phyloP scores from a whole-genome alignment of 371 early-diverging fungal species.

The Mucor mucedo region DNA sequence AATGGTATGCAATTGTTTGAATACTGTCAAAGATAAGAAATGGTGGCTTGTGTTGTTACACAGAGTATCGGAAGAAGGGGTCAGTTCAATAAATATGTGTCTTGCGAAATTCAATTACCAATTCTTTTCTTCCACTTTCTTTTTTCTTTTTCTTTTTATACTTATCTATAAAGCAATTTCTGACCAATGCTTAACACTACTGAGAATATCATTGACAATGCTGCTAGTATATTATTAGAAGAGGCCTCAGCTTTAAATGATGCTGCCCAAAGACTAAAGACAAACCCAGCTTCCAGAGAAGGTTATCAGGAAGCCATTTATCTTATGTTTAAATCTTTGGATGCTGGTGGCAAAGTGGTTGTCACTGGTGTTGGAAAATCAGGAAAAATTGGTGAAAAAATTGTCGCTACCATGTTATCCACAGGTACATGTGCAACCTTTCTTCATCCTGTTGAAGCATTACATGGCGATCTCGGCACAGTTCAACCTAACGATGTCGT shows the following conservation, averaged over 20 bases:
- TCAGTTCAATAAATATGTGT: background rate
- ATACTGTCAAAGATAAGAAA: background rate
- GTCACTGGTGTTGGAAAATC: conserved; percentile 74
- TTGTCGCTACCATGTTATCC: conserved; percentile 69
- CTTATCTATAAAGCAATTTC: background rate
- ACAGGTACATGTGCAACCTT: conserved; percentile 61
- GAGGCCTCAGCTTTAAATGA: conserved; percentile 44
- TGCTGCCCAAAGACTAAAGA: conserved; percentile 43
- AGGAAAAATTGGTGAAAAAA: conserved; percentile 66
- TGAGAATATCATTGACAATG: conserved; percentile 26
- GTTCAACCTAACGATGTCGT: conserved; percentile 58
- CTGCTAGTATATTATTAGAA: conserved; percentile 31
- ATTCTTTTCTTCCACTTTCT: background rate
- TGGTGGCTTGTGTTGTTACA: conserved; percentile 1
- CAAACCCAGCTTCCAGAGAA: conserved; percentile 23
- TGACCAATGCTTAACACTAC: conserved; percentile 24
- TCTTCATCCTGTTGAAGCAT: conserved; percentile 68
- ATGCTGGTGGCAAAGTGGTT: conserved; percentile 58
- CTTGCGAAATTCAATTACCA: background rate
- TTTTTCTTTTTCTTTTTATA: background rate
- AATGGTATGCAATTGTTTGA: background rate
- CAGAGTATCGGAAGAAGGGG: conserved; percentile 1
- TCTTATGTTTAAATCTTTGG: conserved; percentile 40
- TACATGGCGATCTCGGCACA: conserved; percentile 70
- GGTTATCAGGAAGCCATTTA: conserved; percentile 51